Evolutionary conservation across 2,329 filamentous ascomycete genomes (phyloP).

Genomic region (Ampelomyces quisqualis): DNA sequence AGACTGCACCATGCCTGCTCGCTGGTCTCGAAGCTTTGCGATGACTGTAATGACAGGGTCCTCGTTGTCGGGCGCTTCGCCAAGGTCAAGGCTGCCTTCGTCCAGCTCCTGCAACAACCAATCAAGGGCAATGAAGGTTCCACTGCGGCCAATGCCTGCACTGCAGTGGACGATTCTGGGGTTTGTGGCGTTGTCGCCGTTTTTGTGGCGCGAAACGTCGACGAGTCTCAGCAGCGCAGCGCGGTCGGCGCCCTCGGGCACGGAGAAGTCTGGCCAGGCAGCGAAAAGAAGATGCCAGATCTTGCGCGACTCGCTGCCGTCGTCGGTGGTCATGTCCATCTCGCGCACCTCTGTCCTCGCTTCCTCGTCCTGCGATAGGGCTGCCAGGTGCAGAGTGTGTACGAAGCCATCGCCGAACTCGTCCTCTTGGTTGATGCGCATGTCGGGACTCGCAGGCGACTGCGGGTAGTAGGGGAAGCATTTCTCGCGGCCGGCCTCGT

Average conservation of each 20-base stretch:
- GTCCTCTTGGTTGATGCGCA: conserved; percentile 62
- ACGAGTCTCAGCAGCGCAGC: conserved; percentile 69
- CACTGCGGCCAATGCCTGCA: conserved; percentile 89
- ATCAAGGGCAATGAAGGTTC: conserved; percentile 95
- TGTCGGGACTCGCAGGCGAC: conserved; percentile 39
- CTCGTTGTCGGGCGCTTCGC: conserved; percentile 47
- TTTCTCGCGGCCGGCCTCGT: conserved; percentile 76
- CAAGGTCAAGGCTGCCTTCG: conserved; percentile 67
- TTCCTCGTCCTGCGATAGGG: conserved; percentile 55
- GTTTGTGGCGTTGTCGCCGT: conserved; percentile 52
- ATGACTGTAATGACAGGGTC: conserved; percentile 81
- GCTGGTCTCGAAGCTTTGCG: conserved; percentile 77
- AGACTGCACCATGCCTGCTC: conserved; percentile 93
- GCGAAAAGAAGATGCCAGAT: conserved; percentile 86
- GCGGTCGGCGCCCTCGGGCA: conserved; percentile 69
- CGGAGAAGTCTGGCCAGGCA: conserved; percentile 87
- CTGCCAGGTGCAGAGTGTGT: conserved; percentile 65
- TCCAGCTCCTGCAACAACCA: conserved; percentile 82
- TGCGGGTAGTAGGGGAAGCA: conserved; percentile 85
- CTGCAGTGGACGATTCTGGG: conserved; percentile 74
- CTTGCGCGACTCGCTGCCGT: conserved; percentile 57
- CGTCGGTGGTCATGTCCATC: conserved; percentile 55
- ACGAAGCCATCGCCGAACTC: conserved; percentile 66
- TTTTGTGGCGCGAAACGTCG: conserved; percentile 63
- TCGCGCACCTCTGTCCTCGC: conserved; percentile 71